A percentile compares a stretch with the other conserved stretches of the same genome.
Conservation (phyloP, 768 basidiomycete species). For the Galerina marginata region DNA sequence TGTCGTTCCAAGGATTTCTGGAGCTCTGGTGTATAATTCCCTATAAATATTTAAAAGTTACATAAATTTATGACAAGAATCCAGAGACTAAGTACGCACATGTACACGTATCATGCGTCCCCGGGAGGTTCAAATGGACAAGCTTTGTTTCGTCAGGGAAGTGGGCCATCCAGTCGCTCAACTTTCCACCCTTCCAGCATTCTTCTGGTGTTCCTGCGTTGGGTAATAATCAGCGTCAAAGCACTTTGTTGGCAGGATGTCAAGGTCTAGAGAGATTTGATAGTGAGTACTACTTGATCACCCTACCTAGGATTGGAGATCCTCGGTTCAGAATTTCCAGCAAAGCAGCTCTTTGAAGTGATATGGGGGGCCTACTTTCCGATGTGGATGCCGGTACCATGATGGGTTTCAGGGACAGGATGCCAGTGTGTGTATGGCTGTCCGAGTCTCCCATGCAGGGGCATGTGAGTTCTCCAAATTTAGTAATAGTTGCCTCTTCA, state of each 20-base stretch:
- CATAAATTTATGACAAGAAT: not conserved
- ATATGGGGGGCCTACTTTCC: no score
- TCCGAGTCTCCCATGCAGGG: no score
- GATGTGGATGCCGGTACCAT: no score
- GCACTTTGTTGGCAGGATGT: no score
- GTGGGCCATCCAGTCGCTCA: slow-evolving; percentile 51
- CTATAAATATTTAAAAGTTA: slow-evolving; percentile 22
- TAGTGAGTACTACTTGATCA: not conserved
- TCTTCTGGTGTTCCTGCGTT: slow-evolving; percentile 36
- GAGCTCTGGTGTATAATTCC: slow-evolving; percentile 48
- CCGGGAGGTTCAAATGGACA: slow-evolving; percentile 55
- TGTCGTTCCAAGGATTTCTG: slow-evolving; percentile 46
- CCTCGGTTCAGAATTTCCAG: slow-evolving; percentile 25
- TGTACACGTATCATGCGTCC: slow-evolving; percentile 55
- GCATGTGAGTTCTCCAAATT: no score
- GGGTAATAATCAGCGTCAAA: not conserved
- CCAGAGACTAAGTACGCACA: slow-evolving; percentile 31
- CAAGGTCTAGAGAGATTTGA: not conserved
- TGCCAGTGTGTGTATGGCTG: no score
- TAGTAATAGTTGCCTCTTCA: no score
- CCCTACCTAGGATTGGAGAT: slow-evolving; percentile 27
- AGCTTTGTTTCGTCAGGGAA: slow-evolving; percentile 46
- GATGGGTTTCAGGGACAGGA: no score
- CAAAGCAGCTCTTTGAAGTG: slow-evolving; percentile 12
- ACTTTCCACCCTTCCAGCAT: slow-evolving; percentile 34